Evolutionary conservation across 495 filamentous ascomycete genomes (phyloP).

Genomic region (Neurospora sp.): DNA sequence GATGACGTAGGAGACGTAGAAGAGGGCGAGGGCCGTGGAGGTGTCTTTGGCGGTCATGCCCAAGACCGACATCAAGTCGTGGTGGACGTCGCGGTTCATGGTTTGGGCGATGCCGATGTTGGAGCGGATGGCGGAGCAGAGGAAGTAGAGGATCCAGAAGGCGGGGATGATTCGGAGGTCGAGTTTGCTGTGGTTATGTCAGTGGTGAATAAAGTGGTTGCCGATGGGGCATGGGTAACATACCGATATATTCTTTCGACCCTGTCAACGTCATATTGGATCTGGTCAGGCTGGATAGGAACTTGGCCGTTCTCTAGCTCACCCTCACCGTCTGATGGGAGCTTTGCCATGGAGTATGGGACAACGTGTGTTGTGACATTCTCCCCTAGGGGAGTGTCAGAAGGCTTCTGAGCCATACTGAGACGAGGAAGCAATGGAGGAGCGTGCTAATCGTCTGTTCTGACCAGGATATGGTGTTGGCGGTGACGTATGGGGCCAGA

Average conservation of each 20-base stretch:
- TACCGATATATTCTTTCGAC: constrained; percentile 57
- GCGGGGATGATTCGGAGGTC: constrained; percentile 80
- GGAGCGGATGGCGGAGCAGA: constrained; percentile 82
- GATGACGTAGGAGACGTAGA: constrained; percentile 84
- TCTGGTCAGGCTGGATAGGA: constrained; percentile 12
- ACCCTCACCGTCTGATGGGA: constrained; percentile 6
- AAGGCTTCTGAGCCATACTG: constrained; percentile 31
- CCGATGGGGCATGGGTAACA: constrained; percentile 6
- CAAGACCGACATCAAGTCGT: constrained; percentile 58
- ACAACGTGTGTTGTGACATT: neutral
- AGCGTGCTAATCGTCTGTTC: constrained; percentile 38
- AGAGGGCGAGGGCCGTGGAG: constrained; percentile 73
- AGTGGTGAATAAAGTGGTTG: neutral
- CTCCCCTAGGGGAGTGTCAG: constrained; percentile 12
- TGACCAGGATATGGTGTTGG: constrained; percentile 8
- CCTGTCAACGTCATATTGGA: constrained; percentile 39
- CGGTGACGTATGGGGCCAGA: neutral
- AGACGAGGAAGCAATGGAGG: constrained; percentile 43
- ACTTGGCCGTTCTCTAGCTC: constrained; percentile 6
- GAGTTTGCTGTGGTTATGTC: constrained; percentile 46
- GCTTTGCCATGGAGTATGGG: constrained; percentile 9
- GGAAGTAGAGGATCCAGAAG: constrained; percentile 89
- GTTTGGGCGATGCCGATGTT: constrained; percentile 87
- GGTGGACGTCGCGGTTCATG: constrained; percentile 60
- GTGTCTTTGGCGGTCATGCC: constrained; percentile 61